These are phyloP conservation scores for Tulasnella sp. DNA, from an alignment of 768 basidiomycete species.

Conservation along the genomic window DNA sequence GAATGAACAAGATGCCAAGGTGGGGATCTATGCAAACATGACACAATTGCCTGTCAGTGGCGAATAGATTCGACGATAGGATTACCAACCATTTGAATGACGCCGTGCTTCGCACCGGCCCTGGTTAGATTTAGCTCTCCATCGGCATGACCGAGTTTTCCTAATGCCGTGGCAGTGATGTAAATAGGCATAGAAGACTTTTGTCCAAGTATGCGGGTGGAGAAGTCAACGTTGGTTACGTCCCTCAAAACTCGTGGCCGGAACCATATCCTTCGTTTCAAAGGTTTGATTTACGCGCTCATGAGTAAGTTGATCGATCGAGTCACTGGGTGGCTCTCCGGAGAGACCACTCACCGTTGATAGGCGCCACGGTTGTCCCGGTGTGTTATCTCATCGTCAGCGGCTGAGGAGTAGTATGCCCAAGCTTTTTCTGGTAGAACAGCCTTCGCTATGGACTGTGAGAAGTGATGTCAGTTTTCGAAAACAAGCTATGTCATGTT, in stretches of 20 bases:
- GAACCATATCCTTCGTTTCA: constrained; percentile 79
- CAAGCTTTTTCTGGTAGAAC: constrained; percentile 81
- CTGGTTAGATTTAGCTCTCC: constrained; percentile 85
- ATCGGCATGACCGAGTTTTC: constrained; percentile 91
- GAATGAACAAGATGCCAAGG: constrained; percentile 88
- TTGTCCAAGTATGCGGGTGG: constrained; percentile 67
- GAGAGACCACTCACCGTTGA: constrained; percentile 44
- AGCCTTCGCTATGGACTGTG: constrained; percentile 63
- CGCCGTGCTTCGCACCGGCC: constrained; percentile 66
- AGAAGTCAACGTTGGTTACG: constrained; percentile 74
- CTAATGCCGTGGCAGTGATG: constrained; percentile 78
- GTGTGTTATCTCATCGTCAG: constrained; percentile 86
- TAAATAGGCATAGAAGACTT: constrained; percentile 65
- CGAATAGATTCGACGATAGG: constrained; percentile 1
- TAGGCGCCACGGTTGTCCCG: constrained; percentile 87
- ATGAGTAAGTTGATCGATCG: constrained; percentile 7
- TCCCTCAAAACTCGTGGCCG: constrained; percentile 75
- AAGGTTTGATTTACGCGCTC: constrained; percentile 15
- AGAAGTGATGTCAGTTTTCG: constrained; percentile 1
- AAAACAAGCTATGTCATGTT: constrained; percentile 19
- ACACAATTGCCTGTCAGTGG: neutral
- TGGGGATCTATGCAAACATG: constrained; percentile 57
- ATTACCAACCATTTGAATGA: constrained; percentile 55
- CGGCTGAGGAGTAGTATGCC: constrained; percentile 95
- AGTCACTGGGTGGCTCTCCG: constrained; percentile 9